Conservation (phyloP, 345 rosid species). For the Syzygium grande region DNA sequence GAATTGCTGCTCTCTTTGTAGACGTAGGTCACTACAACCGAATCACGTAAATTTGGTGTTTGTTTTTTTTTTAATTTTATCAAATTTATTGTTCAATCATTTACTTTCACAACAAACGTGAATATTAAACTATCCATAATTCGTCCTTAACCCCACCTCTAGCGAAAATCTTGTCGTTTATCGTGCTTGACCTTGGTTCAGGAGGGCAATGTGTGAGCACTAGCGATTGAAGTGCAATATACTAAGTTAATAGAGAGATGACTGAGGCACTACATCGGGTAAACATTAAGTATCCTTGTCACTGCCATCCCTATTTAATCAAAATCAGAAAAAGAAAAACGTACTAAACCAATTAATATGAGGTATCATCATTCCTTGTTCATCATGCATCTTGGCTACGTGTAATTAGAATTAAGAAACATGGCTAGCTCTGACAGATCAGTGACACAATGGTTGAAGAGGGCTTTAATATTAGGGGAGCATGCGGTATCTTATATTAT, state of each 20-base stretch:
- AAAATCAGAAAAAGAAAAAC: background rate
- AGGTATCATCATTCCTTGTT: background rate
- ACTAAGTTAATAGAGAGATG: too few species aligned
- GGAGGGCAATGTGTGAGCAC: too few species aligned
- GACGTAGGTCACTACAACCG: too few species aligned
- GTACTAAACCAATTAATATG: background rate
- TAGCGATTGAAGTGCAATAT: too few species aligned
- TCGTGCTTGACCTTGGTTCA: background rate
- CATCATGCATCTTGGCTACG: background rate
- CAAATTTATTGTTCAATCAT: too few species aligned
- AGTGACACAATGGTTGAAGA: background rate
- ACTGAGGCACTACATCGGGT: too few species aligned
- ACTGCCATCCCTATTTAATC: background rate
- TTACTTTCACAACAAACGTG: background rate
- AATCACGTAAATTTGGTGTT: too few species aligned
- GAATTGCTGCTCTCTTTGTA: too few species aligned
- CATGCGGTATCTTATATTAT: background rate
- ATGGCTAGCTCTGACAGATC: background rate
- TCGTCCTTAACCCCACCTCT: background rate
- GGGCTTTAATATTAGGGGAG: background rate
- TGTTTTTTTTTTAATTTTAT: too few species aligned
- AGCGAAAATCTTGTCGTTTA: background rate
- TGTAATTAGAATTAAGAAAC: background rate
- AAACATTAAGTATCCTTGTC: background rate
- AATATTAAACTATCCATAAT: background rate